A percentile compares a stretch with the other conserved stretches of the same genome.
Evolutionary conservation across 495 filamentous ascomycete species (phyloP).

Genomic region (Xylaria cubensis): DNA sequence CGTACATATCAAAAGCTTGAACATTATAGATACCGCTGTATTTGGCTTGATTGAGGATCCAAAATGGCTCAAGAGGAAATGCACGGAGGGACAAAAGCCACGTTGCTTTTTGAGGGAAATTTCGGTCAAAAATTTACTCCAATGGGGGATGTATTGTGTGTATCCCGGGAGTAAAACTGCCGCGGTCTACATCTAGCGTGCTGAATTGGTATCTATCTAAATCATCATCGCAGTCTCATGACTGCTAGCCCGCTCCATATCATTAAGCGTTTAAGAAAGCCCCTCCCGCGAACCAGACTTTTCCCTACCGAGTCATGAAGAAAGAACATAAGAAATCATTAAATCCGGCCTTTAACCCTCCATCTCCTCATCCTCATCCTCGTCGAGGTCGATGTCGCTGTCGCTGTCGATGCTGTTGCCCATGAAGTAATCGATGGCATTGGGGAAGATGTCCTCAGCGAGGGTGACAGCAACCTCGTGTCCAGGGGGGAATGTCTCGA

Average conservation of each 20-base stretch:
- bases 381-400: conserved; percentile 19
- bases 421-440: conserved; percentile 75
- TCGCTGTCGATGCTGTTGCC: conserved; percentile 30
- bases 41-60: neutral
- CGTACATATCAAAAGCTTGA: neutral
- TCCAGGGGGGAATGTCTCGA: conserved; percentile 73
- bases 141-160: conserved; percentile 21
- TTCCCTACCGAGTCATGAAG: conserved; percentile 25
- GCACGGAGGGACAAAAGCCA: neutral
- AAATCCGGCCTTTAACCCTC: conserved; percentile 15
- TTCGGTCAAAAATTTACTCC: neutral
- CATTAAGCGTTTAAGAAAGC: conserved; percentile 25
- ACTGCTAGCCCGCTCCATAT: conserved; percentile 15
- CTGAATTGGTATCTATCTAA: conserved; percentile 32
- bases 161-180: conserved; percentile 6
- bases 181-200: conserved; percentile 19
- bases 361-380: conserved; percentile 31
- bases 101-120: neutral
- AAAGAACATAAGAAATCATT: conserved; percentile 20
- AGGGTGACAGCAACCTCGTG: conserved; percentile 73
- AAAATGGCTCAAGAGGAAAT: neutral
- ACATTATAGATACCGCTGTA: neutral
- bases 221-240: conserved; percentile 30
- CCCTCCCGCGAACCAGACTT: conserved; percentile 15
- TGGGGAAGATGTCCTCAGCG: conserved; percentile 76